A percentile compares a stretch with the other conserved stretches of the same genome.
Evolutionary conservation across 306 rosid species (phyloP).

Genomic region (Begonia loranthoides): DNA sequence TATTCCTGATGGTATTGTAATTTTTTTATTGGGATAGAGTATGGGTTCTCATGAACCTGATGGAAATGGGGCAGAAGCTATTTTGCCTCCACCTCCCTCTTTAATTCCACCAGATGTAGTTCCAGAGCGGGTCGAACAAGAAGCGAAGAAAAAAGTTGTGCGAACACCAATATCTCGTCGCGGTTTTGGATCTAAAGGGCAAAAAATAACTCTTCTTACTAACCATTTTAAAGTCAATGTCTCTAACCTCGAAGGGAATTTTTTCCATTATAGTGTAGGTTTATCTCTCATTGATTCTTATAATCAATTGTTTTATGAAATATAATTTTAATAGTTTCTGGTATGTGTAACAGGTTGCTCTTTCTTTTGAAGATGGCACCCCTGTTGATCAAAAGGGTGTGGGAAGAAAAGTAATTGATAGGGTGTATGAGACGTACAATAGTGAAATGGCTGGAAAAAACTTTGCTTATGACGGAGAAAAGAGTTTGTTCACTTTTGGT

Average conservation of each 20-base stretch:
- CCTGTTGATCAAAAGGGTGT: constrained; percentile 77
- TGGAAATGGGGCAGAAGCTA: constrained; percentile 21
- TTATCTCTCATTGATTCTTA: background rate
- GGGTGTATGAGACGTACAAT: constrained; percentile 65
- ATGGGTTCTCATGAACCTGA: constrained; percentile 46
- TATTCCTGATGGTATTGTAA: background rate
- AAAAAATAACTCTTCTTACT: constrained; percentile 35
- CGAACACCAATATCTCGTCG: constrained; percentile 66
- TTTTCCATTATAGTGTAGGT: constrained; percentile 84
- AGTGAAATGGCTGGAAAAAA: constrained; percentile 60
- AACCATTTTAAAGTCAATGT: constrained; percentile 72
- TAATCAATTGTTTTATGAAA: too few relatives aligned
- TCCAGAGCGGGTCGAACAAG: constrained; percentile 28
- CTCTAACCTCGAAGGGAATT: constrained; percentile 34
- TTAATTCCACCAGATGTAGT: constrained; percentile 49
- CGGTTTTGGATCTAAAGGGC: constrained; percentile 51
- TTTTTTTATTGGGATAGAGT: background rate
- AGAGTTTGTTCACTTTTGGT: constrained; percentile 78
- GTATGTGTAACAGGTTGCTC: constrained; percentile 38
- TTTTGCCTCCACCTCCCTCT: constrained; percentile 82
- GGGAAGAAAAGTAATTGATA: constrained; percentile 64
- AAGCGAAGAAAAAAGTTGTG: constrained; percentile 34
- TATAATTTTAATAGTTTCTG: constrained; percentile 3
- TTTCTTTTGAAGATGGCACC: constrained; percentile 76
- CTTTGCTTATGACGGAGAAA: constrained; percentile 89